A percentile compares a stretch with the other conserved stretches of the same genome.
Evolutionary conservation across 345 rosid species (phyloP).

Genomic region (Draba incana): DNA sequence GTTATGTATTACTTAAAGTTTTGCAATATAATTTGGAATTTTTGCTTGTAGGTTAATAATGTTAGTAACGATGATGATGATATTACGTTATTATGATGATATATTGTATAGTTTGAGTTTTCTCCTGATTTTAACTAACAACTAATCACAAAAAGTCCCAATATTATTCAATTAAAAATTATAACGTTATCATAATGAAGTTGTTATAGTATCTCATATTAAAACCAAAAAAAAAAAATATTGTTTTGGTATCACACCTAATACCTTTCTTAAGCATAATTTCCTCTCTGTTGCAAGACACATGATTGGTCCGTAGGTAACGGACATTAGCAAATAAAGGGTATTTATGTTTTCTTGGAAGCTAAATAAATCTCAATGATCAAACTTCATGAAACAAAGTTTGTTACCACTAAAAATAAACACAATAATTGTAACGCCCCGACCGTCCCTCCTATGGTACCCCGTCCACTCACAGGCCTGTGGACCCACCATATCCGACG

Average conservation of each 20-base stretch:
- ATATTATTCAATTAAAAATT: background rate
- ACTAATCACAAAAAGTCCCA: background rate
- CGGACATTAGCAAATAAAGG: slow-evolving; percentile 21
- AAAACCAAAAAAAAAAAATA: slow-evolving; percentile 26
- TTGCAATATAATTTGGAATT: background rate
- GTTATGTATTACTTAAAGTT: background rate
- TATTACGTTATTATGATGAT: slow-evolving; percentile 32
- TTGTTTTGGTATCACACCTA: slow-evolving; percentile 28
- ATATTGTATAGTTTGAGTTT: slow-evolving; percentile 5
- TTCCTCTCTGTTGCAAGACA: slow-evolving; percentile 31
- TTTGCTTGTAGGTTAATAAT: background rate
- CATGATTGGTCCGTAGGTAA: slow-evolving; percentile 39
- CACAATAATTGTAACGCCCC: too few species aligned
- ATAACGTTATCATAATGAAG: slow-evolving; percentile 9
- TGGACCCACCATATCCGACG: too few species aligned
- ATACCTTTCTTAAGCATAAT: slow-evolving; percentile 38
- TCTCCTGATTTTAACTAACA: background rate
- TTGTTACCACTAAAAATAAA: too few species aligned
- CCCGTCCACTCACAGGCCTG: too few species aligned
- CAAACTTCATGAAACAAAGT: too few species aligned
- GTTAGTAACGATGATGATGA: slow-evolving; percentile 2
- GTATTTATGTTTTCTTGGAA: slow-evolving; percentile 18
- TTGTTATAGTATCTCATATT: slow-evolving; percentile 6
- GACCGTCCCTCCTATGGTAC: too few species aligned
- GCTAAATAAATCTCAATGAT: too few species aligned